phyloP scores from a whole-genome alignment of 2,329 filamentous ascomycete genomes.

The Clarireedia hainanense region DNA sequence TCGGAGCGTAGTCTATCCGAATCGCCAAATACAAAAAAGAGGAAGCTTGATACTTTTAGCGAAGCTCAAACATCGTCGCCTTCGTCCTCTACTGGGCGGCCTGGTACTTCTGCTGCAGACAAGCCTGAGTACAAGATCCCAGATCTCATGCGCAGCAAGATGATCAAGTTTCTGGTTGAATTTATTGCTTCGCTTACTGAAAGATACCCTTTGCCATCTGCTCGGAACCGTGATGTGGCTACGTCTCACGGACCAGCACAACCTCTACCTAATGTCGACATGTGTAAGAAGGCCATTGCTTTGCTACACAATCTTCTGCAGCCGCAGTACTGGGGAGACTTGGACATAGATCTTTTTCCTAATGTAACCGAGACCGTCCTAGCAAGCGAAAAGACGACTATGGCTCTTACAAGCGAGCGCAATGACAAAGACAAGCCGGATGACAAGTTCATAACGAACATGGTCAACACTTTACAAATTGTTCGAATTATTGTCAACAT shows the following conservation, averaged over 20 bases:
- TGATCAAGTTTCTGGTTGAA: slow-evolving; percentile 91
- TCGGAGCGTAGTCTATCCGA: slow-evolving; percentile 44
- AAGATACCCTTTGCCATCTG: slow-evolving; percentile 68
- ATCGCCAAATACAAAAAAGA: slow-evolving; percentile 68
- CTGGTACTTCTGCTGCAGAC: slow-evolving; percentile 34
- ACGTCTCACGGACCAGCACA: slow-evolving; percentile 38
- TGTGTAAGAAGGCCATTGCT: slow-evolving; percentile 76
- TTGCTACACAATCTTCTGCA: slow-evolving; percentile 80
- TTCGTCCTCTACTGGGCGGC: slow-evolving; percentile 39
- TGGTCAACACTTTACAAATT: slow-evolving; percentile 91
- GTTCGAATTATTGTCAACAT: slow-evolving; percentile 82
- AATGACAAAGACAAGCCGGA: slow-evolving; percentile 65
- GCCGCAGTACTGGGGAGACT: slow-evolving; percentile 81
- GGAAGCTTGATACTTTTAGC: slow-evolving; percentile 52
- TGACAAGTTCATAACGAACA: slow-evolving; percentile 75
- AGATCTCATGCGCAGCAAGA: slow-evolving; percentile 59
- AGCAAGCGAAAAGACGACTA: slow-evolving; percentile 66
- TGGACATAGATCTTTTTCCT: slow-evolving; percentile 85
- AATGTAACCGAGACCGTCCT: slow-evolving; percentile 84
- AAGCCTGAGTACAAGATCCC: slow-evolving; percentile 62
- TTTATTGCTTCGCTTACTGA: slow-evolving; percentile 90
- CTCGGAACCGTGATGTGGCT: slow-evolving; percentile 51
- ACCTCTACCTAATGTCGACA: slow-evolving; percentile 57
- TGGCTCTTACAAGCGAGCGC: slow-evolving; percentile 50
- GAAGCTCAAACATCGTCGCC: slow-evolving; percentile 47